phyloP scores from a whole-genome alignment of 179 eudicot genomes.

The Pouteria campechiana region DNA sequence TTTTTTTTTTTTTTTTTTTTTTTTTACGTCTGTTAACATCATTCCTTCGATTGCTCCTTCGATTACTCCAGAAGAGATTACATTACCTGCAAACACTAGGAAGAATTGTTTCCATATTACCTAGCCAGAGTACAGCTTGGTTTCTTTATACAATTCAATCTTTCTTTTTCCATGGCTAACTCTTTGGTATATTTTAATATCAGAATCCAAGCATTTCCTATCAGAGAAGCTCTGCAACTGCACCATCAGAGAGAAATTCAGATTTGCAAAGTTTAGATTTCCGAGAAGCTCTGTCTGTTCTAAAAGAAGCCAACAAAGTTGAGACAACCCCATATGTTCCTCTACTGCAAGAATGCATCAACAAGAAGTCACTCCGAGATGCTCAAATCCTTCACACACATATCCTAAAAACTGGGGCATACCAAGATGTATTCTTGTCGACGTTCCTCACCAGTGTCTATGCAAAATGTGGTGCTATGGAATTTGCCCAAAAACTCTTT shows the following conservation, averaged over 20 bases:
- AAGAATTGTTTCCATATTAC: too few species aligned
- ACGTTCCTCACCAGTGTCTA: constrained; percentile 55
- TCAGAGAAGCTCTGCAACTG: constrained; percentile 15
- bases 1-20: too few species aligned
- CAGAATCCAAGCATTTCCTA: too few species aligned
- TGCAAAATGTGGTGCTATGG: constrained; percentile 57
- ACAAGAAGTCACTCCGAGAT: constrained; percentile 24
- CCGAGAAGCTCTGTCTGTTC: constrained; percentile 21
- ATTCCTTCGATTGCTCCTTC: too few species aligned
- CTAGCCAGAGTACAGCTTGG: too few species aligned
- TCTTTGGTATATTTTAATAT: too few species aligned
- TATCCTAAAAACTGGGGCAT: constrained; percentile 46
- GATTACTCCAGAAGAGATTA: too few species aligned
- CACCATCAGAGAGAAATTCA: constrained; percentile 19
- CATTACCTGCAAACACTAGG: too few species aligned
- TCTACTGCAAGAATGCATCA: constrained; percentile 48
- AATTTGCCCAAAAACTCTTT: constrained; percentile 43
- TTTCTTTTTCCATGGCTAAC: too few species aligned
- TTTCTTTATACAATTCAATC: too few species aligned
- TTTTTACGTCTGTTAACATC: too few species aligned
- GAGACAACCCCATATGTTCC: constrained; percentile 43
- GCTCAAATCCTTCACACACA: constrained; percentile 45
- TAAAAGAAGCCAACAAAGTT: constrained; percentile 26
- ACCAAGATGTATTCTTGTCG: constrained; percentile 42
- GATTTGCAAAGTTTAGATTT: constrained; percentile 21